These are phyloP conservation scores for Debaryomyces psychrophilus DNA, from an alignment of 1,139 yeast genomes.

Conservation along the genomic window DNA sequence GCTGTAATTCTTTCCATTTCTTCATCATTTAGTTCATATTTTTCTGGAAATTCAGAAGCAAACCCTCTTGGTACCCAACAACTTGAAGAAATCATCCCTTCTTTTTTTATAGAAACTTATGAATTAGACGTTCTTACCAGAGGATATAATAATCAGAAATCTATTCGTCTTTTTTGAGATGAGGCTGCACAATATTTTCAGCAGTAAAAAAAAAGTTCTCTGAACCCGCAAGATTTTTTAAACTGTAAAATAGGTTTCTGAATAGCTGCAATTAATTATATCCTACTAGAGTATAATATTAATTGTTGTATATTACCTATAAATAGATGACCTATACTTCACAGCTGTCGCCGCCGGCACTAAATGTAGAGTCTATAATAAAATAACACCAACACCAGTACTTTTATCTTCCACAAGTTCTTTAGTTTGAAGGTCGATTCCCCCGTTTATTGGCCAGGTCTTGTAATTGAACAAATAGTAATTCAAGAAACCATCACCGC, in stretches of 20 bases:
- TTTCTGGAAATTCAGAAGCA: conserved; percentile 90
- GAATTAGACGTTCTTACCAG: neutral
- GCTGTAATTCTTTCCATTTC: conserved; percentile 90
- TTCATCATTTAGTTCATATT: conserved; percentile 84
- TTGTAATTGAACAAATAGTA: conserved; percentile 90
- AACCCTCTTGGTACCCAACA: conserved; percentile 97
- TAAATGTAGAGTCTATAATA: conserved; percentile 49
- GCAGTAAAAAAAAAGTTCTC: conserved; percentile 3
- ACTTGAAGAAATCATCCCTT: conserved; percentile 89
- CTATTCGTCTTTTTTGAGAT: conserved; percentile 7
- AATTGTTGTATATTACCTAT: neutral
- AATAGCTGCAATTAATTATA: neutral
- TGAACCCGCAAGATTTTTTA: conserved; percentile 1
- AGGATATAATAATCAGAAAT: neutral
- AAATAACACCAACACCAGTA: conserved; percentile 88
- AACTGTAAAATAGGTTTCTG: neutral
- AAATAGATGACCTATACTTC: neutral
- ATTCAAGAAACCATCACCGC: conserved; percentile 91
- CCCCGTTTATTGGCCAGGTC: conserved; percentile 81
- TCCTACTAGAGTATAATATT: too few species aligned
- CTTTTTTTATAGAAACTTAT: neutral
- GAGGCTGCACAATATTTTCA: conserved; percentile 12
- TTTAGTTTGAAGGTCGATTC: conserved; percentile 59
- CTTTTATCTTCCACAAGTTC: conserved; percentile 54
- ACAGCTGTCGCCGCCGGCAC: neutral